phyloP scores from a whole-genome alignment of 306 rosid genomes.

The Ochetophila trinervis region DNA sequence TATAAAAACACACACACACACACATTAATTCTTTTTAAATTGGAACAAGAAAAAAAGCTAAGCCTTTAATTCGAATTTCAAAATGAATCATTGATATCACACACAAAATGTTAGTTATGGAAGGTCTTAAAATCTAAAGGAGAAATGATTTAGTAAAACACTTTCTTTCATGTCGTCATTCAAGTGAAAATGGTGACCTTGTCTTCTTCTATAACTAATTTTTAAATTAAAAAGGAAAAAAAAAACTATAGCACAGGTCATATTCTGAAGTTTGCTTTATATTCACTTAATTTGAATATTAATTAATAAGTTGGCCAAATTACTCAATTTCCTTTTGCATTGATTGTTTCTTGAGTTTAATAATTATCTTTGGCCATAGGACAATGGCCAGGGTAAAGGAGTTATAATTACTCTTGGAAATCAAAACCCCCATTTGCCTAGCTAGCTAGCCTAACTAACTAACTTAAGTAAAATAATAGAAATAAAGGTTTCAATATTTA shows the following conservation, averaged over 20 bases:
- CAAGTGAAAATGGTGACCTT: conserved; percentile 31
- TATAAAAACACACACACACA: neutral
- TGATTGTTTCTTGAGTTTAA: conserved; percentile 30
- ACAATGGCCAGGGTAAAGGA: conserved; percentile 24
- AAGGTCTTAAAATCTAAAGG: conserved; percentile 26
- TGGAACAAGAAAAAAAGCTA: too few relatives aligned
- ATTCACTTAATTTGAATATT: conserved; percentile 35
- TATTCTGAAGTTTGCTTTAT: conserved; percentile 38
- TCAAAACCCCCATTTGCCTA: conserved; percentile 24
- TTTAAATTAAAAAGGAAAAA: neutral
- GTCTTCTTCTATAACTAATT: conserved; percentile 33
- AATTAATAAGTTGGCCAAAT: conserved; percentile 7
- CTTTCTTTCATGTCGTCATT: conserved; percentile 30
- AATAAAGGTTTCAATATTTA: conserved; percentile 14
- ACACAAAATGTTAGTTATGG: conserved; percentile 32
- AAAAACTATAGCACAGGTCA: neutral
- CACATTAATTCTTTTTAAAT: neutral
- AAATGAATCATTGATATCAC: conserved; percentile 23
- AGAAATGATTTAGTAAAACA: conserved; percentile 42
- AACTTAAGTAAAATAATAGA: conserved; percentile 26
- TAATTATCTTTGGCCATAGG: conserved; percentile 27
- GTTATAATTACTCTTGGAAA: conserved; percentile 31
- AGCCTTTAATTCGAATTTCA: neutral
- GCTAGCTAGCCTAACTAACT: conserved; percentile 46
- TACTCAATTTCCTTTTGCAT: conserved; percentile 25